phyloP scores from a whole-genome alignment of 768 basidiomycete species.

The Lanmaoa rubissima region DNA sequence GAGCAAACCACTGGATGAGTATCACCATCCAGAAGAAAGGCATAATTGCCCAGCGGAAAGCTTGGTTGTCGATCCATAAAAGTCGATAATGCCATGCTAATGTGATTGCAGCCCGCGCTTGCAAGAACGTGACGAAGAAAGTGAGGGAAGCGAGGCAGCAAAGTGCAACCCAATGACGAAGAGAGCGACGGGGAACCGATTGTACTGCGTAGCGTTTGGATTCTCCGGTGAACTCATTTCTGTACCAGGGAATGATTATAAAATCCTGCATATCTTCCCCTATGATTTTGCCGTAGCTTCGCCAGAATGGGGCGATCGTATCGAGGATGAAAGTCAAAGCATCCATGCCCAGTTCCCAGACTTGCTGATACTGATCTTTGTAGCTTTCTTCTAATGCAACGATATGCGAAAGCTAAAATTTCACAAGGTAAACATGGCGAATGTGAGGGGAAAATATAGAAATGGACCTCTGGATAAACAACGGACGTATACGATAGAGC shows the following conservation, averaged over 20 bases:
- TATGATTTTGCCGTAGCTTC: constrained; percentile 78
- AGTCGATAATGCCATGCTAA: constrained; percentile 55
- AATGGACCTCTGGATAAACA: constrained; percentile 71
- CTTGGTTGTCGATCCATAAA: constrained; percentile 55
- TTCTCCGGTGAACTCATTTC: constrained; percentile 83
- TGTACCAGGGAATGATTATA: constrained; percentile 77
- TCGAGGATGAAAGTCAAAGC: constrained; percentile 73
- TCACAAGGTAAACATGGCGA: constrained; percentile 4
- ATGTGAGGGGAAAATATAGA: neutral
- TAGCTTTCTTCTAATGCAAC: constrained; percentile 75
- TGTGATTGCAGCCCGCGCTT: constrained; percentile 55
- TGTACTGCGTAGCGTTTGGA: constrained; percentile 61
- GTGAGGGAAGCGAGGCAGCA: constrained; percentile 49
- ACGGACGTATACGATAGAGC: constrained; percentile 68
- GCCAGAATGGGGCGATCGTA: constrained; percentile 77
- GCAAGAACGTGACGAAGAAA: constrained; percentile 50
- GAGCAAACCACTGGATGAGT: constrained; percentile 65
- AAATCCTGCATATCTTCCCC: constrained; percentile 79
- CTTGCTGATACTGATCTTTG: constrained; percentile 73
- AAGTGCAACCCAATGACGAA: constrained; percentile 67
- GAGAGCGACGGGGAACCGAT: constrained; percentile 57
- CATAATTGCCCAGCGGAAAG: constrained; percentile 60
- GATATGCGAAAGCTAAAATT: constrained; percentile 60
- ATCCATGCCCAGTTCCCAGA: constrained; percentile 82
- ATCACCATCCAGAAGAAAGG: constrained; percentile 66